These are phyloP conservation scores for Plantago coronopus DNA, from an alignment of 305 asterid genomes.

Conservation along the genomic window DNA sequence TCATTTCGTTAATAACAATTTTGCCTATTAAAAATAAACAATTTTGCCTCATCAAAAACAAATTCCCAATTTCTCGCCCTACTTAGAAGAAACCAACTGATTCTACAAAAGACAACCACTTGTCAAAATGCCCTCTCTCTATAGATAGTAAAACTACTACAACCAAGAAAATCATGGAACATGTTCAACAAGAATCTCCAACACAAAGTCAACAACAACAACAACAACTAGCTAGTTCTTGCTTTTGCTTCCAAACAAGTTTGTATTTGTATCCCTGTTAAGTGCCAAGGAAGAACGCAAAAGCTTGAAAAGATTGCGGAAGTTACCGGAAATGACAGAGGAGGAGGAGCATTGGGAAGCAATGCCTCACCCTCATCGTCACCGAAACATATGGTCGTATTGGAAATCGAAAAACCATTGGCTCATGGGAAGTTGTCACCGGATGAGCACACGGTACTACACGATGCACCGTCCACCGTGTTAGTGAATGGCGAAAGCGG, in stretches of 20 bases:
- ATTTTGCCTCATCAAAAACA: no score
- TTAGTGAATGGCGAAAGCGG: conserved; percentile 45
- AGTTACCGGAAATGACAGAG: conserved; percentile 31
- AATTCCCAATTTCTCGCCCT: no score
- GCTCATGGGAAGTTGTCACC: conserved; percentile 9
- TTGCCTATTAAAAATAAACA: no score
- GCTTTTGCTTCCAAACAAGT: no score
- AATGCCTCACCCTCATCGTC: conserved; percentile 50
- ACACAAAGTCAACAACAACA: neutral
- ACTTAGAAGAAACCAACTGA: neutral
- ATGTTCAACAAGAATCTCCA: neutral
- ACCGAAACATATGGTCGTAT: conserved; percentile 22
- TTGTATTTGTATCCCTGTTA: no score
- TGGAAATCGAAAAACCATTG: conserved; percentile 49
- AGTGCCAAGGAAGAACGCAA: no score
- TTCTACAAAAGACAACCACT: conserved; percentile 4
- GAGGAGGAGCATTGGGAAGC: conserved; percentile 55
- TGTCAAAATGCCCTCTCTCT: conserved; percentile 1
- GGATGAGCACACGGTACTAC: conserved; percentile 36
- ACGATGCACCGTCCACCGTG: conserved; percentile 65
- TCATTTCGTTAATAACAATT: no score
- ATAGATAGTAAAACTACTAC: conserved; percentile 2
- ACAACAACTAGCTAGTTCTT: no score
- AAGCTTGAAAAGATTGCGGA: conserved; percentile 48
- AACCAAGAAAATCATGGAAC: conserved; percentile 3